phyloP scores from a whole-genome alignment of 352 stramenopile species.

The Phytophthora aleatoria region DNA sequence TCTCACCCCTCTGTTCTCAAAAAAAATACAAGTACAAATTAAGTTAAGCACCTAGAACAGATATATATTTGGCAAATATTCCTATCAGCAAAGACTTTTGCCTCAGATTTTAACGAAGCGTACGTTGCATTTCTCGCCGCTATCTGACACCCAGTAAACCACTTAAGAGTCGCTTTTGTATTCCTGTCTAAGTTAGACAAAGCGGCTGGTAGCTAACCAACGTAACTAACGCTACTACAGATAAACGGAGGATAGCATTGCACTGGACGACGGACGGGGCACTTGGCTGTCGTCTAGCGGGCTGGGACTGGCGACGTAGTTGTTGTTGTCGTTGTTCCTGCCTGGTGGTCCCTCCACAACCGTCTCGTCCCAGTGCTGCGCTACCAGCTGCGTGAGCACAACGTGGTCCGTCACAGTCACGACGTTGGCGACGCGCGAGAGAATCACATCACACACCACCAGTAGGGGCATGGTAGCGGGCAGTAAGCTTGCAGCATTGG shows the following conservation, averaged over 20 bases:
- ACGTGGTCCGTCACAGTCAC: conserved; percentile 48
- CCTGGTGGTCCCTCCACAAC: conserved; percentile 19
- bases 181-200: too few relatives aligned
- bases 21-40: too few relatives aligned
- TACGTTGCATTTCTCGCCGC: too few relatives aligned
- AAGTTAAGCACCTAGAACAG: too few relatives aligned
- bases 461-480: conserved; percentile 45
- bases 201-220: too few relatives aligned
- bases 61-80: too few relatives aligned
- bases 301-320: conserved; percentile 10
- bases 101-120: too few relatives aligned
- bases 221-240: conserved; percentile 8
- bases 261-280: conserved; percentile 21
- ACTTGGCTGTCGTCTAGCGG: conserved; percentile 21
- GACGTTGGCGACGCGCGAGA: conserved; percentile 37
- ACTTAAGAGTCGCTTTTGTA: too few relatives aligned
- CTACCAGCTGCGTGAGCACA: conserved; percentile 46
- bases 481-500: conserved; percentile 9
- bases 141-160: too few relatives aligned
- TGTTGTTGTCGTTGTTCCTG: conserved; percentile 2
- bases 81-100: too few relatives aligned
- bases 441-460: conserved; percentile 44
- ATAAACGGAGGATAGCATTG: conserved; percentile 26
- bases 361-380: conserved; percentile 51
- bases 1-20: too few relatives aligned